These are phyloP conservation scores for Tolypocladium tropicale DNA, from an alignment of 2,329 filamentous ascomycete species.

Conservation along the genomic window DNA sequence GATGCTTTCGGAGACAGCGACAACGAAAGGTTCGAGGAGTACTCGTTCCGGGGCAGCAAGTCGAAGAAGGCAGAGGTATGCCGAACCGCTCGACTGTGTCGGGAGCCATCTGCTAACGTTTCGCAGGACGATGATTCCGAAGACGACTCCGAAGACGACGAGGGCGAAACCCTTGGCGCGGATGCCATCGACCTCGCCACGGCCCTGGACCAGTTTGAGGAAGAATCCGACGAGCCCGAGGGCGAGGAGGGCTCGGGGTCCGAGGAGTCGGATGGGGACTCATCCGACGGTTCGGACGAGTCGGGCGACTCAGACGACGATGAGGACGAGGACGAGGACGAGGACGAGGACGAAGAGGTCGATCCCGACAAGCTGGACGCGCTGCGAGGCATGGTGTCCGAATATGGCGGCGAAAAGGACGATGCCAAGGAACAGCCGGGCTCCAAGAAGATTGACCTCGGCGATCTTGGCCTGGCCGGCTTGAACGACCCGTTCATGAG, in stretches of 20 bases:
- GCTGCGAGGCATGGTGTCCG: conserved; percentile 58
- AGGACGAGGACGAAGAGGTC: conserved; percentile 37
- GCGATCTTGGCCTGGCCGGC: conserved; percentile 62
- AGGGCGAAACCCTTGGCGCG: conserved; percentile 47
- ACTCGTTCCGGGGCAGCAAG: conserved; percentile 42
- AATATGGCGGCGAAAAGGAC: conserved; percentile 54
- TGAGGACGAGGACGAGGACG: conserved; percentile 28
- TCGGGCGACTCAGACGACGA: conserved; percentile 38
- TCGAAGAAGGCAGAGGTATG: conserved; percentile 20
- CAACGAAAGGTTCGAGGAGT: conserved; percentile 74
- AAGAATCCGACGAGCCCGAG: conserved; percentile 35
- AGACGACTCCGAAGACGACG: conserved; percentile 49
- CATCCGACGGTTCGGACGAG: conserved; percentile 30
- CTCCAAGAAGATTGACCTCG: conserved; percentile 59
- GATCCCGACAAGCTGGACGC: conserved; percentile 51
- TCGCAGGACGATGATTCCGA: conserved; percentile 21
- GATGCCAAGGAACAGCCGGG: conserved; percentile 34
- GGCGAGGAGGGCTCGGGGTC: conserved; percentile 32
- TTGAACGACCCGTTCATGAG: conserved; percentile 67
- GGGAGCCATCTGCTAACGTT: background rate
- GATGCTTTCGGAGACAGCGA: conserved; percentile 87
- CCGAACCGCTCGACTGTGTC: background rate
- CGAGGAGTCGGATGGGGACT: conserved; percentile 31
- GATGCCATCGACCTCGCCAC: conserved; percentile 50
- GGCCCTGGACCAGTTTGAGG: conserved; percentile 45